Base-by-base conservation (phyloP, 805 yeast species). In the Spathaspora arborariae region DNA sequence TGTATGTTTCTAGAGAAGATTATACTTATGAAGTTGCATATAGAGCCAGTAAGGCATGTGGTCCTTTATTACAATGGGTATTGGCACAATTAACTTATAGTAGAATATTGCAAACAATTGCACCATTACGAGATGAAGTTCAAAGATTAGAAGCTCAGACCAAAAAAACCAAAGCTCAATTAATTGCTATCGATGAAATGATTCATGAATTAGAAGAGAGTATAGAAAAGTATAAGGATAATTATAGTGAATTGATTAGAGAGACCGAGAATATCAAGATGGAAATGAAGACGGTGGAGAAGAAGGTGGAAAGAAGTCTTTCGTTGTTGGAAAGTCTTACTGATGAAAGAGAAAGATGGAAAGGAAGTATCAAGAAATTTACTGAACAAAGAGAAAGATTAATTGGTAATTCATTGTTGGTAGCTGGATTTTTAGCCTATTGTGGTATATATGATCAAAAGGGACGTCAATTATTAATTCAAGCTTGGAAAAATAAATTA, bases 1-100 rank as follows among this genome's bases (percentile, higher is more conserved):
- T 70, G 1, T 92, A 85, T 56, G 63, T 91, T 9, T 68, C 83
- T 0, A 69, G 81, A 45, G 77, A 82, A 0, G 84, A 80, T 44
- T 91, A 78, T 60, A 88, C 79, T 36, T 85, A 67, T 55, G 90
- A 84, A 41, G 67, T 86, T 0, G 96, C 88, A 0, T 80, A 86
- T 55, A 72, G 97, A 35, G 98, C 98, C 4, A 85, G 96, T 63
- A 89, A 87, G 58, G 97, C 97, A 0, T 89, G 97, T 68, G 98
- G 97, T 0, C 98, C 98, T 0, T 67, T 92, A 30, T 58, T 86
- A 16, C 83, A 82, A 50, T 92, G 98, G 98, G 91, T 90, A 0
- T 75, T 76, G 45, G 97, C 98, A 0, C 97, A 92, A 52, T 71
- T 90, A n/a, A 69, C 75, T n/a, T 92, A 85, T 58, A 78, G 92